phyloP scores from a whole-genome alignment of 441 rosid species.

The California macrophylla region DNA sequence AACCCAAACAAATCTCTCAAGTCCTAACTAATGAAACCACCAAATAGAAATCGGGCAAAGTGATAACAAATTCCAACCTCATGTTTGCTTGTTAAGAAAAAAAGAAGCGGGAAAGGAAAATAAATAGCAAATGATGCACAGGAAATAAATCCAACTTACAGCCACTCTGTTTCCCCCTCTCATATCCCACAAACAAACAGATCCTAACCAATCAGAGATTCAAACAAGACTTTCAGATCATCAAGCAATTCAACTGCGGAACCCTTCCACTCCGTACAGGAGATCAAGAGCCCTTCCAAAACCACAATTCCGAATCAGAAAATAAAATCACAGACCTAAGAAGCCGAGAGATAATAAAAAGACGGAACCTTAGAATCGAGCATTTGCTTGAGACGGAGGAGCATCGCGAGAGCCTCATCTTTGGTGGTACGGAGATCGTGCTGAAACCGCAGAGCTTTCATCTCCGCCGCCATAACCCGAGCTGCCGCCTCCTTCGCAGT shows the following conservation, averaged over 20 bases:
- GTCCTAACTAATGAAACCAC: not conserved
- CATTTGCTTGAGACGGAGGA: conserved; percentile 71
- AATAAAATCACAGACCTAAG: not conserved
- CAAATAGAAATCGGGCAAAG: not conserved
- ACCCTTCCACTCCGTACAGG: not conserved
- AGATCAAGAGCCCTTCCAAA: not conserved
- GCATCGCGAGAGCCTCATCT: conserved; percentile 67
- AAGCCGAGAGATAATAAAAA: conserved; percentile 6
- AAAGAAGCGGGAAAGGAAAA: not conserved
- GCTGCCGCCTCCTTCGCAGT: conserved; percentile 92
- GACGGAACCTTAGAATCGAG: conserved; percentile 62
- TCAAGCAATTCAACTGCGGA: not conserved
- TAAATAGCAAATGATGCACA: not conserved
- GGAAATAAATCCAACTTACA: not conserved
- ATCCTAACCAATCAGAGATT: not conserved
- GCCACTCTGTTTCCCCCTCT: not conserved
- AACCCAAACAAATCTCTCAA: not conserved
- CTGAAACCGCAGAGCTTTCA: conserved; percentile 55
- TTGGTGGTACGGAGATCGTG: conserved; percentile 56
- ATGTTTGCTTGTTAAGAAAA: not conserved
- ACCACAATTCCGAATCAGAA: not conserved
- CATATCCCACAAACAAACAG: not conserved
- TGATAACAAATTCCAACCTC: not conserved
- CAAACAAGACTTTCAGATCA: not conserved
- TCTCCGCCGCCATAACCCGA: conserved; percentile 74